phyloP scores from a whole-genome alignment of 768 basidiomycete genomes.

The Dacryopinax primogenitus region DNA sequence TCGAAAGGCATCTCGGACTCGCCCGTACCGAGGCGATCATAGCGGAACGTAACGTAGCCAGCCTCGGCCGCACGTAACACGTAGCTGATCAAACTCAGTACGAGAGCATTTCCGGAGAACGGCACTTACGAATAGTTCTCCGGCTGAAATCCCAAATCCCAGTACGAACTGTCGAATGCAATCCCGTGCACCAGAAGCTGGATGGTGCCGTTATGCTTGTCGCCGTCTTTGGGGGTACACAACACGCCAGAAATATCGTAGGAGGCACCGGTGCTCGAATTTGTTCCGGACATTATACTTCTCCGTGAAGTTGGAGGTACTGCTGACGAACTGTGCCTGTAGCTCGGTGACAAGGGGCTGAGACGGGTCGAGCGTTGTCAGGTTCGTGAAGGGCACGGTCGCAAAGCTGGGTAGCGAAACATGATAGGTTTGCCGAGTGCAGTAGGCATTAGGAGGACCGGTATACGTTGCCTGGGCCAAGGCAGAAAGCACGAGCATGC shows the following conservation, averaged over 20 bases:
- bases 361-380: not conserved
- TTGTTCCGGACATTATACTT: not conserved
- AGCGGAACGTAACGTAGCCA: constrained; percentile 17
- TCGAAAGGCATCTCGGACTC: constrained; percentile 14
- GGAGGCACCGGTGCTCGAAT: not conserved
- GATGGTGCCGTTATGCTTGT: constrained; percentile 14
- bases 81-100: constrained; percentile 10
- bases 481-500: not conserved
- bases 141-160: constrained; percentile 10
- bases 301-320: not conserved
- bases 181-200: constrained; percentile 18
- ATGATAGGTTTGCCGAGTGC: not conserved
- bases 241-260: constrained; percentile 18
- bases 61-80: constrained; percentile 12
- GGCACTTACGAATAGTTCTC: constrained; percentile 10
- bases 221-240: constrained; percentile 15
- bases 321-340: not conserved
- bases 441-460: constrained; percentile 9
- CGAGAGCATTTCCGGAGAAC: not conserved
- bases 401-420: not conserved
- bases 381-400: not conserved
- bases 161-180: constrained; percentile 15
- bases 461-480: not conserved
- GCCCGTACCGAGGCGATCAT: constrained; percentile 18
- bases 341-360: not conserved